These are phyloP conservation scores for Scolecobasidium constrictum DNA, from an alignment of 2,329 filamentous ascomycete genomes.

Conservation along the genomic window DNA sequence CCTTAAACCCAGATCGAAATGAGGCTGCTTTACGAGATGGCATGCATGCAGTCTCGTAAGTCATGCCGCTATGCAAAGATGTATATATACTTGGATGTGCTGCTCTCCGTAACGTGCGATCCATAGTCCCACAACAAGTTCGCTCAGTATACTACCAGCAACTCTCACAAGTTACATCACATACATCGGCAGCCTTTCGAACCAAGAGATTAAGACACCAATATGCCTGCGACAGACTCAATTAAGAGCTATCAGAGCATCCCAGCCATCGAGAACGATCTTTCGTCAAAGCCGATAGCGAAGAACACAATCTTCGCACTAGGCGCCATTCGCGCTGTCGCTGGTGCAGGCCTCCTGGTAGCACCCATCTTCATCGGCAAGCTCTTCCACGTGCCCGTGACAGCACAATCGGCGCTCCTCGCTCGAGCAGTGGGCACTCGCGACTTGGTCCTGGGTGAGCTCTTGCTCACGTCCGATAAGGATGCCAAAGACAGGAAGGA, in stretches of 20 bases:
- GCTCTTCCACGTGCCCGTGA: background rate
- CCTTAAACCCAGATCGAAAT: too few species aligned
- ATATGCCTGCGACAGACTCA: background rate
- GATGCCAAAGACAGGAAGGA: background rate
- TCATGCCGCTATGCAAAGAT: too few species aligned
- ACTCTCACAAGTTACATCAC: too few species aligned
- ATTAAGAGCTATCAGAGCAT: background rate
- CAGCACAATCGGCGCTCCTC: background rate
- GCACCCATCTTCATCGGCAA: background rate
- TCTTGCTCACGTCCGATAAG: background rate
- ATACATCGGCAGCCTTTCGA: too few species aligned
- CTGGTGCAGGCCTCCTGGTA: background rate
- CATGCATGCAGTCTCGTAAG: too few species aligned
- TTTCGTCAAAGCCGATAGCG: background rate
- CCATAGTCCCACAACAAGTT: too few species aligned
- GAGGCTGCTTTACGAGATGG: too few species aligned
- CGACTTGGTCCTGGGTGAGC: slow-evolving; percentile 1
- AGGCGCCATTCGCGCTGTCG: background rate
- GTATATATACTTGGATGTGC: too few species aligned
- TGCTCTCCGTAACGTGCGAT: too few species aligned
- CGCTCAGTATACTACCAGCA: too few species aligned
- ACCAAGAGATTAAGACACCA: background rate
- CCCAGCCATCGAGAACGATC: background rate
- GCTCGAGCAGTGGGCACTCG: background rate
- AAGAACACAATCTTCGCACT: background rate